Base-by-base conservation (phyloP, 441 rosid genomes). In the Hura crepitans region DNA sequence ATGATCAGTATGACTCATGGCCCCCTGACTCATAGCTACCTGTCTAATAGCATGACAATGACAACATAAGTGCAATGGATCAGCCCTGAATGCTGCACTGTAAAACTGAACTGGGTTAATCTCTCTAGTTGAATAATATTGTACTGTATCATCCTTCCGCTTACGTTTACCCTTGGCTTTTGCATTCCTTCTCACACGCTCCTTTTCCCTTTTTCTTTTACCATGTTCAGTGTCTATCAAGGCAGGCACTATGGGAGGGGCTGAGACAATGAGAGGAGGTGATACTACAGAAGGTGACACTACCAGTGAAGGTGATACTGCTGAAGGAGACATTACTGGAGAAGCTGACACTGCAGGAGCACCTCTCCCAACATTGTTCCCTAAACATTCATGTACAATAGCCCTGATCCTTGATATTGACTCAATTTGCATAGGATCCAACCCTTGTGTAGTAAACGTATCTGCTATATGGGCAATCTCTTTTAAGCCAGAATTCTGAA, bases 381-480 rank as follows among this genome's bases (percentile, higher is more conserved):
- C 71, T 68, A 84, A 68, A 77, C 86, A 82, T 68, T 79, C 78
- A 70, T 75, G 84, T 13, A 81, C 84, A 18, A 79, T 77, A 43
- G 76, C 78, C 70, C 83, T 77, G 75, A 84, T 80, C 70, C 81
- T 75, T 60, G 80, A 72, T 66, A 82, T 81, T 37, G 82, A 80
- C 46, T 82, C 81, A 4, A 74, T 58, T 69, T 84, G 82, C 39
- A 73, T 81, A 49, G 80, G 72, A 78, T 81, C 78, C 73, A 82
- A 65, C 57, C 86, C 84, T 42, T 75, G 61, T 10, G 49, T 69
- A 3, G 74, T 35, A 77, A 84, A 81, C 61, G 80, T 61, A 70
- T 84, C 84, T 10, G 85, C 83, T 71, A 82, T 74, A 22, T 67
- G 77, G 23, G 86, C 86, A 59, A 84, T 80, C 64, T 84, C 85